A percentile compares a stretch with the other conserved stretches of the same genome.
Conservation (phyloP, 345 rosid genomes). For the Moringa oleifera region DNA sequence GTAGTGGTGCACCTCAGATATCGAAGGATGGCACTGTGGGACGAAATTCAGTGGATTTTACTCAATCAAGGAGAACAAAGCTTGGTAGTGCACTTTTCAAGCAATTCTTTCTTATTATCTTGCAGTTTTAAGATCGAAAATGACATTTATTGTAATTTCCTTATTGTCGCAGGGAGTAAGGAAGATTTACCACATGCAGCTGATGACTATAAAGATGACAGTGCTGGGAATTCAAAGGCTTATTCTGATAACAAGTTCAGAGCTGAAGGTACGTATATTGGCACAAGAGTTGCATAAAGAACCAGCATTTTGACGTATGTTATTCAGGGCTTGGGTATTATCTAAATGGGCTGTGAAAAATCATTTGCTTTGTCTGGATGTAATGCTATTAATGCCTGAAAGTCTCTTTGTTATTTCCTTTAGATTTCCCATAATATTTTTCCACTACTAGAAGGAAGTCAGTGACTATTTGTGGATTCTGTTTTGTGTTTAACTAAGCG, state of each 20-base stretch:
- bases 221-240: slow-evolving; percentile 31
- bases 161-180: slow-evolving; percentile 54
- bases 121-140: slow-evolving; percentile 7
- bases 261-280: slow-evolving; percentile 46
- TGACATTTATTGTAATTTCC: slow-evolving; percentile 19
- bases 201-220: slow-evolving; percentile 48
- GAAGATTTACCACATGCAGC: slow-evolving; percentile 46
- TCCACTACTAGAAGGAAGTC: no score
- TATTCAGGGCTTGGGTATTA: neutral
- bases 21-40: slow-evolving; percentile 66
- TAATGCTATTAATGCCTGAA: no score
- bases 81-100: slow-evolving; percentile 43
- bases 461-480: neutral
- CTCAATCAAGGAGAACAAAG: slow-evolving; percentile 53
- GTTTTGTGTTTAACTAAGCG: neutral
- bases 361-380: no score
- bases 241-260: slow-evolving; percentile 38
- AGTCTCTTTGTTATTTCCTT: no score
- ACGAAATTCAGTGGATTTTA: slow-evolving; percentile 36
- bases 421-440: no score
- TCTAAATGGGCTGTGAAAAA: neutral
- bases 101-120: slow-evolving; percentile 10
- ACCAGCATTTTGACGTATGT: slow-evolving; percentile 9
- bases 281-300: neutral
- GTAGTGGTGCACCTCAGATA: slow-evolving; percentile 76